phyloP scores from a whole-genome alignment of 163 green algal species.

The Coccomyxa subellipsoidea region DNA sequence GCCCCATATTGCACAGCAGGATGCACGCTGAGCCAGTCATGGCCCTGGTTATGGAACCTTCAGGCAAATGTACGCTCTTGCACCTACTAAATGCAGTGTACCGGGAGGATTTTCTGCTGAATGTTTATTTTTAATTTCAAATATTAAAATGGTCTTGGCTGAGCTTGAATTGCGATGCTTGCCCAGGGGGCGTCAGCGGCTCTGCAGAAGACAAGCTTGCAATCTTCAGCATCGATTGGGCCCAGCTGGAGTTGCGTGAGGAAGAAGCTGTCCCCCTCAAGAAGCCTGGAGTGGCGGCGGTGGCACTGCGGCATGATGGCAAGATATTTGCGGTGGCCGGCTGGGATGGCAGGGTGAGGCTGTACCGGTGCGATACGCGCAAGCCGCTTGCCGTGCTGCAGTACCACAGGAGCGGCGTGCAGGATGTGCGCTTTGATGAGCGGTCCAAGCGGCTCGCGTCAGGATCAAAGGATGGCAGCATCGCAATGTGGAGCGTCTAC shows the following conservation, averaged over 20 bases:
- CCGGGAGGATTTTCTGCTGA: too few relatives aligned
- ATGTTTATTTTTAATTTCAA: too few relatives aligned
- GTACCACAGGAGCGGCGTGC: slow-evolving; percentile 36
- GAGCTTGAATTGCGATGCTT: too few relatives aligned
- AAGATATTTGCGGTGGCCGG: background rate
- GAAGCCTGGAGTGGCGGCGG: background rate
- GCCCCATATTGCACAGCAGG: slow-evolving; percentile 12
- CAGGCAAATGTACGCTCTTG: slow-evolving; percentile 1
- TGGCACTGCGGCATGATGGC: background rate
- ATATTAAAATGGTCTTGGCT: too few relatives aligned
- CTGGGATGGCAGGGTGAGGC: slow-evolving; percentile 42
- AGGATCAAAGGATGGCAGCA: slow-evolving; percentile 36
- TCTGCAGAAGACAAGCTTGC: background rate
- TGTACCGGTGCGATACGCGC: slow-evolving; percentile 33
- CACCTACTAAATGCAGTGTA: background rate
- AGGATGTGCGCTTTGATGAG: slow-evolving; percentile 25
- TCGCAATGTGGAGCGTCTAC: slow-evolving; percentile 45
- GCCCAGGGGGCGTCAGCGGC: background rate
- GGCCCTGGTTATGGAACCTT: slow-evolving; percentile 25
- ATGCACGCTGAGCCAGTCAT: slow-evolving; percentile 45
- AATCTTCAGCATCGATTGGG: background rate
- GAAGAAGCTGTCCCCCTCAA: background rate
- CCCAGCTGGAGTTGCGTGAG: background rate
- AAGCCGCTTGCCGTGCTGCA: slow-evolving; percentile 42
- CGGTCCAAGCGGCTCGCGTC: slow-evolving; percentile 24